These are phyloP conservation scores for Dryas drummondii DNA, from an alignment of 306 rosid species.

Conservation along the genomic window DNA sequence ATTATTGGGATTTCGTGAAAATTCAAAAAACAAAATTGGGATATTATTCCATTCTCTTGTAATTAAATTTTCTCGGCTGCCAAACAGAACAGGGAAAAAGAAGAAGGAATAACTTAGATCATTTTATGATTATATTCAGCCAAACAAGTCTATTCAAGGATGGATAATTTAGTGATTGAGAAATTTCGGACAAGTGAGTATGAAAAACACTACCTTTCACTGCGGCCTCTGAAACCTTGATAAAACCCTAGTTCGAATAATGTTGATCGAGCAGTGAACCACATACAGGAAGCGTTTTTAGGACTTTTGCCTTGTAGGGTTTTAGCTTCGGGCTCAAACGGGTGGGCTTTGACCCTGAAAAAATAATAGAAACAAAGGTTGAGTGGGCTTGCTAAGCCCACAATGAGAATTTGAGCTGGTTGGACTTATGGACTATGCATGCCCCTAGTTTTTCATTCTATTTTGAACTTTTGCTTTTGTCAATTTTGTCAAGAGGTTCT, in stretches of 20 bases:
- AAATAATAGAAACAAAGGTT: too few relatives aligned
- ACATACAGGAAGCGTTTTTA: not conserved
- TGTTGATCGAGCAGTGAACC: not conserved
- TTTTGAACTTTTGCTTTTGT: too few relatives aligned
- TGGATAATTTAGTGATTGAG: not conserved
- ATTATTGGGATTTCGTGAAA: not conserved
- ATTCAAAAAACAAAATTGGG: not conserved
- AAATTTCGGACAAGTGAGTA: not conserved
- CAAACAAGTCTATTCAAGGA: not conserved
- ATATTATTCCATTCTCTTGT: not conserved
- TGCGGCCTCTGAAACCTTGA: conserved; percentile 10
- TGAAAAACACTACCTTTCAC: not conserved
- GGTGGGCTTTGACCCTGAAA: not conserved
- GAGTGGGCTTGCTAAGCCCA: too few relatives aligned
- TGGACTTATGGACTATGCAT: too few relatives aligned
- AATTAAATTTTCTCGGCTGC: not conserved
- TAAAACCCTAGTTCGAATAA: conserved; percentile 2
- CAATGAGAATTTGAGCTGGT: too few relatives aligned
- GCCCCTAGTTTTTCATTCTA: too few relatives aligned
- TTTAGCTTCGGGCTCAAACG: not conserved
- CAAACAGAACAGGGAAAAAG: not conserved
- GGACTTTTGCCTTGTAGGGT: not conserved
- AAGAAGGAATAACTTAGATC: not conserved
- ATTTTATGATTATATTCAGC: not conserved
- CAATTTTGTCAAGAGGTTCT: too few relatives aligned